These are phyloP conservation scores for Smittium culicis DNA, from an alignment of 371 early-diverging fungal genomes.

Conservation along the genomic window DNA sequence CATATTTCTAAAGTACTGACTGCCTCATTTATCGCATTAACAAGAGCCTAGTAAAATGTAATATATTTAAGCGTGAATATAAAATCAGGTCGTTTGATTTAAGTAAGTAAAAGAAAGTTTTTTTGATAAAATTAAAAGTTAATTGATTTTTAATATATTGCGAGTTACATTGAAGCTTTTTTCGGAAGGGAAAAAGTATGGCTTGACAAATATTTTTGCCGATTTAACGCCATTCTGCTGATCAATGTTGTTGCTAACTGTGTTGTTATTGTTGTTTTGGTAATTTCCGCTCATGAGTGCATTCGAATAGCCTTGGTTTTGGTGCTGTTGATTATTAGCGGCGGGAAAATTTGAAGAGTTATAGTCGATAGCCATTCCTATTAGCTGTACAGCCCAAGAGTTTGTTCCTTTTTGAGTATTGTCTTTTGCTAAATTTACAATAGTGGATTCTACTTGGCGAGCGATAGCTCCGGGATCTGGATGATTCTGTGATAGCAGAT, in stretches of 20 bases:
- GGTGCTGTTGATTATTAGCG: constrained; percentile 6
- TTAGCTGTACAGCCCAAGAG: constrained; percentile 28
- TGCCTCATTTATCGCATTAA: constrained; percentile 38
- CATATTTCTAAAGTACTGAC: constrained; percentile 42
- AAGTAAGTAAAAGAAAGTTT: neutral
- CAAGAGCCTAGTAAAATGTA: constrained; percentile 20
- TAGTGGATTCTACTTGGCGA: constrained; percentile 16
- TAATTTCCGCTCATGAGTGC: neutral
- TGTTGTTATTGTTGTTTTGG: neutral
- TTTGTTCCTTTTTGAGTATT: constrained; percentile 19
- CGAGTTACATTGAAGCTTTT: constrained; percentile 37
- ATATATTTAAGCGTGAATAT: neutral
- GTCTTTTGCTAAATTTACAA: constrained; percentile 18
- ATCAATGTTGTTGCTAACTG: neutral
- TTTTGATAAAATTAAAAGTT: constrained; percentile 13
- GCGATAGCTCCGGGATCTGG: constrained; percentile 16
- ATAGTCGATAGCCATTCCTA: constrained; percentile 14
- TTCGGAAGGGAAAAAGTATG: constrained; percentile 52
- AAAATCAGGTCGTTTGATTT: too few relatives aligned
- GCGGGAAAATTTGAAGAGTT: constrained; percentile 14
- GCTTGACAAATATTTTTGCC: constrained; percentile 21
- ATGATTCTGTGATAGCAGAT: constrained; percentile 18
- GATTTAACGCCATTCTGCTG: too few relatives aligned
- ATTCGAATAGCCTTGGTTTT: neutral
- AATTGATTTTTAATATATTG: too few relatives aligned